Base-by-base conservation (phyloP, 2,329 filamentous ascomycete species). In the Botryotinia globosa region DNA sequence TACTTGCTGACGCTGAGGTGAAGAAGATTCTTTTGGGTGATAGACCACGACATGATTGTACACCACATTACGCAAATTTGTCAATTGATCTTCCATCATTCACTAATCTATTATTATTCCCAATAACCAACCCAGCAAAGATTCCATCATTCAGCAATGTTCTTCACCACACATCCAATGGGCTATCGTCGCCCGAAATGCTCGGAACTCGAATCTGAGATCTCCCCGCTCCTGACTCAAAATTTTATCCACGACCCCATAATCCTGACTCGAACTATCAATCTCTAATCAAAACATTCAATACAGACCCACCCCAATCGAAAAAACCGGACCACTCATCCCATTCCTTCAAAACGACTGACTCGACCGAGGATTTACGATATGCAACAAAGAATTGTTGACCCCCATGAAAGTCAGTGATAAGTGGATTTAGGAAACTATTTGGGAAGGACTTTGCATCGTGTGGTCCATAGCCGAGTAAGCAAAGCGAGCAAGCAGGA, bases 301-400 rank as follows among this genome's bases (percentile, higher is more conserved):
- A 39, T 20, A 10, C 5, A 1, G 45, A 54, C 45, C 64, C 45
- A 67, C 64, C 45, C 18, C 3, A 29, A 29, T 8, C 25, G 22
- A 39, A 54, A 67, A 67, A 54, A 48, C 7, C n/a, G 64, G 64
- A 25, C 25, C 45, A 14, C 4, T 18, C 34, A 67, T 67, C 45
- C 45, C 34, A 67, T 8, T 32, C 42, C 65, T 32, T 16, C 51
- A 37, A n/a, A 67, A 56, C 16, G 18, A 71, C 69, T 72, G 70
- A 72, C 70, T 72, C 70, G 70, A 68, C 70, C 62, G 70, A 68
- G 32, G 39, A 68, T 39, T 45, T 61, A 56, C 56, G 70, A 72
- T 4, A 29, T 72, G 70, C 70, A 72, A 72, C 70, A 72, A 68
- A 42, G 12, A 62, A 18, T 42, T 62, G 25, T 39, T 37, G 12